Base-by-base conservation (phyloP, 768 basidiomycete species). In the Porpolomopsis calyptriformis region DNA sequence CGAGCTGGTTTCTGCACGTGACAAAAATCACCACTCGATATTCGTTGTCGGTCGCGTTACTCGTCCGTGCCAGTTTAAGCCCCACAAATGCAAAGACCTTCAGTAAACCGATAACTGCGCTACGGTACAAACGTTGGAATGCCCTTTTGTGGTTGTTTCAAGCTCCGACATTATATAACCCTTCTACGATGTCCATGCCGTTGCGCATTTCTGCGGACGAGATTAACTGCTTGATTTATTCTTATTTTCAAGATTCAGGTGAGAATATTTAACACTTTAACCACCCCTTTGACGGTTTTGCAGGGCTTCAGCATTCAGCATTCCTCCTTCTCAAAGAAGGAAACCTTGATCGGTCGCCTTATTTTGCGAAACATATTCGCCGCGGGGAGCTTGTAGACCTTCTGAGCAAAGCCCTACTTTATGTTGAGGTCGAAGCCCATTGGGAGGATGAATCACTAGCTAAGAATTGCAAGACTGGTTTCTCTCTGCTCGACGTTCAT, bases 221-320 rank as follows among this genome's bases (percentile, higher is more conserved):
- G 59, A 71, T 91, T 49, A 91, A 91, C 59, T 85, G 82, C 55
- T 76, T 90, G 51, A 81, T 91, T 39, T 80, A 90, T 61, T 74
- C 88, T 1, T 91, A 89, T 57, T 77, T 91, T 52, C 70, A 80
- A 52, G 88, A 91, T 54, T 87, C 85, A 25, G 87, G 87, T 85
- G 52, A 27, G 51, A 55, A 40, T 31, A 41, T 16, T 45, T 44
- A n/a, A 40, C 24, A 26, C n/a, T 20, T 11, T 9, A 29, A 33
- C 11, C 22, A 25, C 45, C 38, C 40, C 40, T 14, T 12, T 43
- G n/a, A 7, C 34, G 27, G 53, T 11, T 40, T 36, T 23, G 9
- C 33, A 88, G 88, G 87, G 45, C 86, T 90, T 57, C 70, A 73
- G 27, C 88, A 91, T 57, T 78, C 86, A 24, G 86, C 88, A 4